These are phyloP conservation scores for Pseudozyma tsukubaensis DNA, from an alignment of 1,284 basidiomycete genomes.

Conservation along the genomic window DNA sequence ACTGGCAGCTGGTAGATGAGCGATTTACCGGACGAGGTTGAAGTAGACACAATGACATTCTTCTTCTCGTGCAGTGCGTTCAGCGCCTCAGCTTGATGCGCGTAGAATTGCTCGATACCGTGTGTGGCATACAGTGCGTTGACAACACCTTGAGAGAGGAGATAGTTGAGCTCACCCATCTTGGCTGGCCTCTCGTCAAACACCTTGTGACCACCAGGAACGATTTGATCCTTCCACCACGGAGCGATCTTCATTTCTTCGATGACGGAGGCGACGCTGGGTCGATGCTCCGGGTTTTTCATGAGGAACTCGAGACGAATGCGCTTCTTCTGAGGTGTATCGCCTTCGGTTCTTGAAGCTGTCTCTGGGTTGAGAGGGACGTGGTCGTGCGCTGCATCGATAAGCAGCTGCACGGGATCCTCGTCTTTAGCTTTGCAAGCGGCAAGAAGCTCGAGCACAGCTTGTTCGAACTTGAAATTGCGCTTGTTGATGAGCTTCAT, in stretches of 20 bases:
- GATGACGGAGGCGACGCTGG: constrained; percentile 55
- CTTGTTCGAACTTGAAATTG: constrained; percentile 64
- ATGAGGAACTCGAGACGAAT: constrained; percentile 60
- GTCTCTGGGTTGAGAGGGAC: constrained; percentile 60
- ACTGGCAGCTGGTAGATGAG: constrained; percentile 82
- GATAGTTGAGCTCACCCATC: constrained; percentile 51
- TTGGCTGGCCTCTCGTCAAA: constrained; percentile 52
- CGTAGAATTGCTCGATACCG: constrained; percentile 78
- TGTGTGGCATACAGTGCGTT: constrained; percentile 76
- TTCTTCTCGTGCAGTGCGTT: constrained; percentile 75
- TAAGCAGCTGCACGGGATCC: constrained; percentile 61
- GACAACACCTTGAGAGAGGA: constrained; percentile 71
- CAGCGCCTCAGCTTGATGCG: constrained; percentile 83
- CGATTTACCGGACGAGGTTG: constrained; percentile 91
- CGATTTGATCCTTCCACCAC: constrained; percentile 68
- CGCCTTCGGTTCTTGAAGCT: constrained; percentile 30
- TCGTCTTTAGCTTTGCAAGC: constrained; percentile 60
- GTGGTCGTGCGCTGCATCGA: constrained; percentile 61
- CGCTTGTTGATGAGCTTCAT: constrained; percentile 65
- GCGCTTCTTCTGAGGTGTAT: constrained; percentile 60
- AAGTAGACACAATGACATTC: constrained; percentile 88
- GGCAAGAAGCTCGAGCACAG: constrained; percentile 59
- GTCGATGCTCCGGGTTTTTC: constrained; percentile 56
- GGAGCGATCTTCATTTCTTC: constrained; percentile 53
- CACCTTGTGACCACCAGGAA: constrained; percentile 62